These are phyloP conservation scores for Obba rivulosa DNA, from an alignment of 768 basidiomycete species.

Conservation along the genomic window DNA sequence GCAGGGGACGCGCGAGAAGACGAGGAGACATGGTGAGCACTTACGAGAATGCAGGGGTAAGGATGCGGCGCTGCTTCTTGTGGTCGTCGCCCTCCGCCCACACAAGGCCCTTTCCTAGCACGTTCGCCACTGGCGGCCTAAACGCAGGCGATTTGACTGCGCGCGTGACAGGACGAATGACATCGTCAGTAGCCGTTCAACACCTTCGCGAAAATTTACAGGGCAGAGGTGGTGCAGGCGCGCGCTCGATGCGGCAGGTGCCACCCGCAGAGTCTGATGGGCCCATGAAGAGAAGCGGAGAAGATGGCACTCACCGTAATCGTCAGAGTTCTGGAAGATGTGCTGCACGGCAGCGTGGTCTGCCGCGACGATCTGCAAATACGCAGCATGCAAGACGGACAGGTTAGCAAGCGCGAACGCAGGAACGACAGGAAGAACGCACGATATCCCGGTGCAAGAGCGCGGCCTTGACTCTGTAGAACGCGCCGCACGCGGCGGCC, in stretches of 20 bases:
- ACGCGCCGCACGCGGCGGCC: slow-evolving; percentile 26
- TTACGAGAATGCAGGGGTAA: slow-evolving; percentile 33
- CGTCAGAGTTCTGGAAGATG: slow-evolving; percentile 31
- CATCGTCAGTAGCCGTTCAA: not conserved
- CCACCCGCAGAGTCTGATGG: no score
- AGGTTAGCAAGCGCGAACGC: not conserved
- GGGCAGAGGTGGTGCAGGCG: slow-evolving; percentile 1
- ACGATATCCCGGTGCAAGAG: slow-evolving; percentile 35
- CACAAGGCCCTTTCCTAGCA: slow-evolving; percentile 25
- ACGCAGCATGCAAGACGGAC: not conserved
- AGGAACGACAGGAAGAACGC: slow-evolving; percentile 7
- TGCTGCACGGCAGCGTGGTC: slow-evolving; percentile 34
- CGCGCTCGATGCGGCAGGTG: slow-evolving; percentile 1
- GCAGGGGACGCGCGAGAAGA: not conserved
- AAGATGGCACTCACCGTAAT: slow-evolving; percentile 22
- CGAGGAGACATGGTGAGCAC: slow-evolving; percentile 6
- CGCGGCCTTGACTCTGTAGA: slow-evolving; percentile 34
- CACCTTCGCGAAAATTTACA: not conserved
- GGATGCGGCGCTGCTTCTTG: slow-evolving; percentile 25
- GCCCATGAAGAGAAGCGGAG: slow-evolving; percentile 1
- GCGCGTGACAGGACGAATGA: not conserved
- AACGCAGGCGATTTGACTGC: slow-evolving; percentile 23
- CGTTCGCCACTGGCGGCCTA: slow-evolving; percentile 20
- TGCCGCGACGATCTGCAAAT: slow-evolving; percentile 26
- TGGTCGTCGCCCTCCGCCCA: slow-evolving; percentile 29